phyloP scores from a whole-genome alignment of 202 grass and related monocot genomes.

The Panicum hallii region DNA sequence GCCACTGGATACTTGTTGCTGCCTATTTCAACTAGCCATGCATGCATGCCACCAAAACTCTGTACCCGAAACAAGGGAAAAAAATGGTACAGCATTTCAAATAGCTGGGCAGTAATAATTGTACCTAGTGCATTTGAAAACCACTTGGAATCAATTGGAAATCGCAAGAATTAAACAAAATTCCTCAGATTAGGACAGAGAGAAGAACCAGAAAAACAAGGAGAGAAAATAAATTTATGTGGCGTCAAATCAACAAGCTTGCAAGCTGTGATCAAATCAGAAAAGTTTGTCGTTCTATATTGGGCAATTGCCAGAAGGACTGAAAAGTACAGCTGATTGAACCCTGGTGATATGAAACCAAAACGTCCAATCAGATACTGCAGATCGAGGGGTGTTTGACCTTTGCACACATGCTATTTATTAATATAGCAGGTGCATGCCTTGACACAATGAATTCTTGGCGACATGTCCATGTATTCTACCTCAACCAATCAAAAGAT shows the following conservation, averaged over 20 bases:
- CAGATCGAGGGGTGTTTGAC: constrained; percentile 43
- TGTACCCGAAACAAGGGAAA: constrained; percentile 1
- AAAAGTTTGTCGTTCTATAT: constrained; percentile 50
- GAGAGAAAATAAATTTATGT: neutral
- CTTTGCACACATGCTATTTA: constrained; percentile 18
- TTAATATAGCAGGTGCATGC: constrained; percentile 28
- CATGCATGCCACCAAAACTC: neutral
- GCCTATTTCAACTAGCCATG: neutral
- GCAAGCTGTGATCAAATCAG: constrained; percentile 35
- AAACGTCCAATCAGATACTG: constrained; percentile 52
- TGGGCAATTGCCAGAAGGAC: constrained; percentile 54
- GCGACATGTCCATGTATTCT: constrained; percentile 7
- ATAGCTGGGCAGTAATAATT: neutral
- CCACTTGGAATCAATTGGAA: neutral
- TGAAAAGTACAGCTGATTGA: constrained; percentile 56
- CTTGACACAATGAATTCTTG: neutral
- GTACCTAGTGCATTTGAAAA: neutral
- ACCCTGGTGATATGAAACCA: constrained; percentile 50
- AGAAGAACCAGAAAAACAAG: neutral
- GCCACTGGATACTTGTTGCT: constrained; percentile 33
- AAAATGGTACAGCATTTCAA: neutral
- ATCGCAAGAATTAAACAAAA: neutral
- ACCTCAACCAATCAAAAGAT: neutral
- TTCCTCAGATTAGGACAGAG: neutral
- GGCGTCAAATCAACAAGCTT: constrained; percentile 39